These are phyloP conservation scores for Cladorrhinum samala DNA, from an alignment of 495 filamentous ascomycete species.

Conservation along the genomic window DNA sequence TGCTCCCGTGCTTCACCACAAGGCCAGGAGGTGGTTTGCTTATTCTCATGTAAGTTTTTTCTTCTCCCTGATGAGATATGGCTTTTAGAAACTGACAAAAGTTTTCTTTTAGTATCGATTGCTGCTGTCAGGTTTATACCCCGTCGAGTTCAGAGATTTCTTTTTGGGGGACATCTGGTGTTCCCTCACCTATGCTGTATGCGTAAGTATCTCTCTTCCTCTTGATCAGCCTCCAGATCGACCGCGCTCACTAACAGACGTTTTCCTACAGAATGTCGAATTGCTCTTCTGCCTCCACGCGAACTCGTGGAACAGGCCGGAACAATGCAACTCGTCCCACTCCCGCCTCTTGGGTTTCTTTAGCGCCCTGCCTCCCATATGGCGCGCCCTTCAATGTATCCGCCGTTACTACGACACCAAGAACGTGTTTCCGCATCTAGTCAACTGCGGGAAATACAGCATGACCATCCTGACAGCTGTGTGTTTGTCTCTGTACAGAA, in stretches of 20 bases:
- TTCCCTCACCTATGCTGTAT: constrained; percentile 82
- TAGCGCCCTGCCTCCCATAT: constrained; percentile 72
- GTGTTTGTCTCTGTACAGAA: constrained; percentile 73
- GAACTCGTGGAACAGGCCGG: constrained; percentile 60
- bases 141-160: constrained; percentile 95
- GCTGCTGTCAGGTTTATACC: constrained; percentile 76
- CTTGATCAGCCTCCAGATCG: neutral
- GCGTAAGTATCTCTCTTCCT: constrained; percentile 53
- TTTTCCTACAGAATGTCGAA: constrained; percentile 62
- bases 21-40: constrained; percentile 72
- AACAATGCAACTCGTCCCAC: constrained; percentile 76
- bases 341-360: constrained; percentile 85
- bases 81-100: neutral
- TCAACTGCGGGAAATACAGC: constrained; percentile 87
- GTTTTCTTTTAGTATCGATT: constrained; percentile 67
- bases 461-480: constrained; percentile 77
- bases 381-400: constrained; percentile 85
- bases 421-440: constrained; percentile 85
- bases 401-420: constrained; percentile 82
- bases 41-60: constrained; percentile 66
- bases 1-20: constrained; percentile 64
- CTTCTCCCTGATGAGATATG: neutral
- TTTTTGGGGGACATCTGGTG: constrained; percentile 97
- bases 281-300: constrained; percentile 95
- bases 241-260: neutral